These are phyloP conservation scores for Hyaloraphidium curvatum DNA, from an alignment of 192 early-diverging fungal genomes.

Conservation along the genomic window DNA sequence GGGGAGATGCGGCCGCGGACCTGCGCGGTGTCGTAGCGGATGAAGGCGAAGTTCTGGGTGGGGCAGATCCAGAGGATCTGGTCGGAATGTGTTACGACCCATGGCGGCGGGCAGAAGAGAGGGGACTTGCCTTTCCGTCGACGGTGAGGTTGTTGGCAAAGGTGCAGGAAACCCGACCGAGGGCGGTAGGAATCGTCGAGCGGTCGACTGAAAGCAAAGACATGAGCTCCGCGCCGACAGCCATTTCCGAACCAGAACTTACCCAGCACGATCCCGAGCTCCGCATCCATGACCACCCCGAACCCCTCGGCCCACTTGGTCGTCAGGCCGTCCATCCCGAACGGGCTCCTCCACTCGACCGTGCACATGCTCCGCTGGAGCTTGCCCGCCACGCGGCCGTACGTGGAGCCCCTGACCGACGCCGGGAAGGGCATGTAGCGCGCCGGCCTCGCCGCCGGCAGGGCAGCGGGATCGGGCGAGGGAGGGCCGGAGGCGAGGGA, in stretches of 20 bases:
- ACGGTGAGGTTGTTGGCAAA: conserved; percentile 72
- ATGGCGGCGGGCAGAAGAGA: no score
- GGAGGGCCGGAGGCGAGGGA: background rate
- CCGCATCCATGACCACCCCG: background rate
- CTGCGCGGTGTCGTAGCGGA: conserved; percentile 81
- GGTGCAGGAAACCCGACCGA: conserved; percentile 60
- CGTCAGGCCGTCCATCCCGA: background rate
- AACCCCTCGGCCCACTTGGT: background rate
- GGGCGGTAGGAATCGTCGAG: conserved; percentile 52
- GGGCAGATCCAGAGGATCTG: conserved; percentile 83
- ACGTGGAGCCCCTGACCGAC: no score
- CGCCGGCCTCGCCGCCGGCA: no score
- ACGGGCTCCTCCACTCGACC: background rate
- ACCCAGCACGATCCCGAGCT: background rate
- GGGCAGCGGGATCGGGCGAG: background rate
- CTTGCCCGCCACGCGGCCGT: no score
- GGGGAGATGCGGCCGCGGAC: no score
- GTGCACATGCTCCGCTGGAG: no score
- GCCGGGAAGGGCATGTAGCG: no score
- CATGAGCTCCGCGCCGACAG: conserved; percentile 53
- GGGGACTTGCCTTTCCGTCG: conserved; percentile 54
- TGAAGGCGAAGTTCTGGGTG: conserved; percentile 65
- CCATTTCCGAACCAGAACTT: conserved; percentile 54
- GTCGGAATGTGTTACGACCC: no score
- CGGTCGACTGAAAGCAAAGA: conserved; percentile 67